Evolutionary conservation across 2,329 filamentous ascomycete genomes (phyloP).

Genomic region (Aspergillus candidus): DNA sequence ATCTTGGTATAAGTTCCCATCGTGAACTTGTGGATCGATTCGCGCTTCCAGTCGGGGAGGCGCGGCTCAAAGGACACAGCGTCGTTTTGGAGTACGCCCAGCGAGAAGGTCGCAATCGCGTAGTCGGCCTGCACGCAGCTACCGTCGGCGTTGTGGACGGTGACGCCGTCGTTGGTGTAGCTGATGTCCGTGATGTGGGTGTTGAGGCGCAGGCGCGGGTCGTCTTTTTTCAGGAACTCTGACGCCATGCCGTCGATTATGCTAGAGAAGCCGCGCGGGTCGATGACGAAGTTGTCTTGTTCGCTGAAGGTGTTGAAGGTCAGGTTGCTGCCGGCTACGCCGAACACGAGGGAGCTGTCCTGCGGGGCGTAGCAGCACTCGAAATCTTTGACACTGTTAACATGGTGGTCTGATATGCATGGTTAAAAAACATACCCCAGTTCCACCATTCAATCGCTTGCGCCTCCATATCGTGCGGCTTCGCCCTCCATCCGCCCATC

Average conservation of each 20-base stretch:
- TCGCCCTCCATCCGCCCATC: conserved; percentile 56
- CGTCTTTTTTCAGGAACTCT: conserved; percentile 52
- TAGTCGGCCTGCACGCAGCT: conserved; percentile 55
- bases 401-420: no score
- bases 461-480: conserved; percentile 46
- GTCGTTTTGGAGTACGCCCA: conserved; percentile 61
- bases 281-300: conserved; percentile 56
- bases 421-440: conserved; percentile 24
- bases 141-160: conserved; percentile 49
- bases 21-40: conserved; percentile 57
- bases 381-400: conserved; percentile 39
- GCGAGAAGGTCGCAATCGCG: conserved; percentile 60
- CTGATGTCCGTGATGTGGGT: conserved; percentile 51
- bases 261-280: conserved; percentile 55
- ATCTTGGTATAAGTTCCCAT: conserved; percentile 71
- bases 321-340: conserved; percentile 50
- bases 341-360: conserved; percentile 51
- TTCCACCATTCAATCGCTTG: conserved; percentile 59
- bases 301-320: conserved; percentile 57
- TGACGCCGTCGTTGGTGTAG: conserved; percentile 50
- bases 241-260: conserved; percentile 53
- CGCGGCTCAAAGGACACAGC: conserved; percentile 52
- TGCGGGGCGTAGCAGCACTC: conserved; percentile 54
- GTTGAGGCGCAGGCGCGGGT: conserved; percentile 54
- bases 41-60: conserved; percentile 59